phyloP scores from a whole-genome alignment of 257 asterid genomes.

The Salvia rosmarinus region DNA sequence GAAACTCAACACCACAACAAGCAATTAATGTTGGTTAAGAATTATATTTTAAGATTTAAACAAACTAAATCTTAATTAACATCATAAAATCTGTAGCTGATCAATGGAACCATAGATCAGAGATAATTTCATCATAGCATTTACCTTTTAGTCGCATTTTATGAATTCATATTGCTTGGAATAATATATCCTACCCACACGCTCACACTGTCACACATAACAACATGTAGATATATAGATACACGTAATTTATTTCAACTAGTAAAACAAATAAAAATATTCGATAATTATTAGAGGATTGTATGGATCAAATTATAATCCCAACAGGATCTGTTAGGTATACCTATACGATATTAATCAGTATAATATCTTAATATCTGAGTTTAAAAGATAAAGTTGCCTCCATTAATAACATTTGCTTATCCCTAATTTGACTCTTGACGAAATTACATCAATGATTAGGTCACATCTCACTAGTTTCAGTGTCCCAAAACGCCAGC shows the following conservation, averaged over 20 bases:
- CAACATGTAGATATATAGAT: too few species aligned
- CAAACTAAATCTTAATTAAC: too few species aligned
- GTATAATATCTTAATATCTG: not conserved
- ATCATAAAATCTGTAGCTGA: not conserved
- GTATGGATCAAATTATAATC: not conserved
- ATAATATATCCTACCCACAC: not conserved
- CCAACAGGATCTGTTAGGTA: conserved; percentile 31
- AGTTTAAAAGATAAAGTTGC: conserved; percentile 13
- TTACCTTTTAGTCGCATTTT: not conserved
- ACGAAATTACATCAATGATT: conserved; percentile 40
- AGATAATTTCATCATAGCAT: not conserved
- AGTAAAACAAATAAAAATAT: not conserved
- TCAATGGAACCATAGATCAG: not conserved
- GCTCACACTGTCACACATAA: too few species aligned
- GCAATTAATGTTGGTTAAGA: conserved; percentile 36
- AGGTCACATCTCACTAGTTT: conserved; percentile 45
- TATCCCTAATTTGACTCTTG: conserved; percentile 32
- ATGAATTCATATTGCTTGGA: not conserved
- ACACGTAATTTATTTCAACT: not conserved
- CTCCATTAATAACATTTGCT: conserved; percentile 15
- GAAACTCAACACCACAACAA: conserved; percentile 33
- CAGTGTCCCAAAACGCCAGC: conserved; percentile 42
- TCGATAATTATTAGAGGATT: not conserved
- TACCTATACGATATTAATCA: not conserved
- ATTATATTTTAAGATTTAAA: not conserved